phyloP scores from a whole-genome alignment of 2,329 filamentous ascomycete species.

The Ilyonectria sp. region DNA sequence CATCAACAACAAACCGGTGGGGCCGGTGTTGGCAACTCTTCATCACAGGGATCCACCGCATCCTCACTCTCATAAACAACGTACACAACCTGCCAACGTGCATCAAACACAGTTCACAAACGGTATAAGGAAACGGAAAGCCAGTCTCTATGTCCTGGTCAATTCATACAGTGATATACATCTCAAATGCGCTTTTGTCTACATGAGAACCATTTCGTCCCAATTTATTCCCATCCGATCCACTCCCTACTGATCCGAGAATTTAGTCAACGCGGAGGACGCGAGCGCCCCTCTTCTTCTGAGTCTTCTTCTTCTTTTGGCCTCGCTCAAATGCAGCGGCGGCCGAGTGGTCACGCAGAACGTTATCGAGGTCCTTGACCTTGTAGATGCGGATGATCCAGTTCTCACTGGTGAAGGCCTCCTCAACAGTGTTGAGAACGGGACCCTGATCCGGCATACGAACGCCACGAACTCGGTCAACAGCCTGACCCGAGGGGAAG shows the following conservation, averaged over 20 bases:
- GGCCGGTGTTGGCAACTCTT: background rate
- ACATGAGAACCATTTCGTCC: conserved; percentile 43
- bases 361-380: conserved; percentile 98
- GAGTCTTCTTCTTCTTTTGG: conserved; percentile 85
- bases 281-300: conserved; percentile 80
- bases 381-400: conserved; percentile 99
- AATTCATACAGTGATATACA: conserved; percentile 58
- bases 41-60: background rate
- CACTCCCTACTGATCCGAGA: conserved; percentile 27
- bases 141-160: conserved; percentile 30
- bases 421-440: conserved; percentile 89
- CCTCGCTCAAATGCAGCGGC: conserved; percentile 81
- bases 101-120: background rate
- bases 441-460: conserved; percentile 88
- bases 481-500: conserved; percentile 91
- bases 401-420: conserved; percentile 99
- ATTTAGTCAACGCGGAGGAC: conserved; percentile 80
- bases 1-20: background rate
- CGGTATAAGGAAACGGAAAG: conserved; percentile 15
- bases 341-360: conserved; percentile 87
- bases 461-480: conserved; percentile 88
- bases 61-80: background rate
- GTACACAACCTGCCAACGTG: background rate
- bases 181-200: conserved; percentile 54
- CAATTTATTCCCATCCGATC: conserved; percentile 40